Base-by-base conservation (phyloP, 2,329 filamentous ascomycete genomes). In the Alternaria triticimaculans region DNA sequence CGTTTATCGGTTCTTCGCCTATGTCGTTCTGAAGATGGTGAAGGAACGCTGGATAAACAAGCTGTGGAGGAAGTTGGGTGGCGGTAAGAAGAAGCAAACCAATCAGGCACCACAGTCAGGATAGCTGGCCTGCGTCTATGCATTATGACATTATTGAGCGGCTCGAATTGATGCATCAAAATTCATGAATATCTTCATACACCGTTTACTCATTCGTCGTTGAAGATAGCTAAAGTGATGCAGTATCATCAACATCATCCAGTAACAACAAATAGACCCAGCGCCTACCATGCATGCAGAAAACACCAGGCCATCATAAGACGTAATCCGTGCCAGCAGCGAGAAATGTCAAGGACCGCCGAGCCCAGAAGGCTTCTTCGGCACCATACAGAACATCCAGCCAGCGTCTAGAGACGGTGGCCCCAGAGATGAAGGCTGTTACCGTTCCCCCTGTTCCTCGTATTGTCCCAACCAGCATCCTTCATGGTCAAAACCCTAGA, bases 1-100 rank as follows among this genome's bases (percentile, higher is more conserved):
- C 2, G 82, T 86, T 7, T 94, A 94, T 78, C 82, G 92, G 9
- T 30, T 91, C 4, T 72, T 92, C 10, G 88, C 89, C 0, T 92
- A 88, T 83, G 73, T 80, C 4, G 64, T 91, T 49, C 66, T 92
- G 65, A 86, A 86, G 72, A 71, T 82, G 12, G 84, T 84, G 65
- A 84, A 87, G 71, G 86, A 83, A 57, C 82, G 85, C 63, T 88
- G 87, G 87, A 11, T 77, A 1, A 73, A 74, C 2, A 74, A 63
- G 45, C 5, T 70, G n/a, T 78, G 75, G 76, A 70, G 62, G 30
- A 76, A 64, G 23, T n/a, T 73, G 15, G 66, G 70, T 12, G 67
- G 63, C 3, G 65, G 67, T 2, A 65, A 68, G 51, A 71, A 69
- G 61, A 55, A 64, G 51, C 49, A 37, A 3, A 23, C 20, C 14